Conservation (phyloP, 345 rosid genomes). For the Citropsis articulata region DNA sequence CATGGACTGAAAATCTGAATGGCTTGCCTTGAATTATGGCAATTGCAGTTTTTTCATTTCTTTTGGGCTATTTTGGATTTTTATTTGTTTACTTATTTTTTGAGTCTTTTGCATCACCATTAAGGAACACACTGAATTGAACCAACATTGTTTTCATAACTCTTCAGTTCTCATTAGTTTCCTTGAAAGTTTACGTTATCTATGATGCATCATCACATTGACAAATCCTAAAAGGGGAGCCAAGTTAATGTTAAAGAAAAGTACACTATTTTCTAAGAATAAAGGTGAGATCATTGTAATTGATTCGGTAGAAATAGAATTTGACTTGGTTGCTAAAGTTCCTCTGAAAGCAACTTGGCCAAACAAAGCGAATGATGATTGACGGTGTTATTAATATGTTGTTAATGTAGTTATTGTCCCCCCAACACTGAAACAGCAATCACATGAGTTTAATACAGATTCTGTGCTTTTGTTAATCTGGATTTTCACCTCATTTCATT, state of each 20-base stretch:
- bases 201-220: not conserved
- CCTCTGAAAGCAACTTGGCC: not conserved
- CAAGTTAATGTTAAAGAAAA: not conserved
- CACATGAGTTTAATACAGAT: not conserved
- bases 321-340: not conserved
- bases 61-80: not conserved
- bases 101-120: not conserved
- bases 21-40: slow-evolving; percentile 10
- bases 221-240: not conserved
- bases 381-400: too few species aligned
- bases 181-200: not conserved
- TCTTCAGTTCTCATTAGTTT: not conserved
- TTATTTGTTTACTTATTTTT: not conserved
- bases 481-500: not conserved
- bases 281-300: not conserved
- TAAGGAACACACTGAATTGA: not conserved
- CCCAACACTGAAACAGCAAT: not conserved
- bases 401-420: not conserved
- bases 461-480: not conserved
- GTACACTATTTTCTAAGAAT: not conserved
- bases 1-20: not conserved
- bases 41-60: too few species aligned
- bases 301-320: not conserved
- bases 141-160: not conserved
- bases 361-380: not conserved